phyloP scores from a whole-genome alignment of 2,329 filamentous ascomycete genomes.

The Cercospora sp. region DNA sequence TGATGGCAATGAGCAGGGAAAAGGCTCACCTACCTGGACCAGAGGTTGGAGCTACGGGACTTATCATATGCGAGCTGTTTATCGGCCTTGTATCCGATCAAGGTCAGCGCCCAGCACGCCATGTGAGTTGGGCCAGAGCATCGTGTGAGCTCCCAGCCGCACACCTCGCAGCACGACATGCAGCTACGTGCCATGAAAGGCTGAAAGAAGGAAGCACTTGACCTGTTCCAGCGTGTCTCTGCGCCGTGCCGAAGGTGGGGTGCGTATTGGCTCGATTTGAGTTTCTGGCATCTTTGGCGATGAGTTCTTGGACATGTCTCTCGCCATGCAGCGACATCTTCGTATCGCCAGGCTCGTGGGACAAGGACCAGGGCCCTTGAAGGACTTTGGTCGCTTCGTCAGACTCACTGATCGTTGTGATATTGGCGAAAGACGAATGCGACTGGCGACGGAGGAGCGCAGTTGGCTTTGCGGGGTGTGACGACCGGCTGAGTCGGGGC shows the following conservation, averaged over 20 bases:
- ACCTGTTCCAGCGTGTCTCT: conserved; percentile 12
- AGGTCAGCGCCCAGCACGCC: conserved; percentile 7
- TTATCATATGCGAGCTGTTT: conserved; percentile 23
- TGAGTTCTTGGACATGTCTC: background rate
- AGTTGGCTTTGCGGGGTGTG: conserved; percentile 5
- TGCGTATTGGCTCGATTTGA: conserved; percentile 8
- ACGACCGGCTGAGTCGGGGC: background rate
- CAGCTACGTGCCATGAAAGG: conserved; percentile 2
- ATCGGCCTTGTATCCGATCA: conserved; percentile 20
- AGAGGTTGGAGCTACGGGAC: conserved; percentile 13
- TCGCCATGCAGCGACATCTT: background rate
- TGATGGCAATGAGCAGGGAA: conserved; percentile 9
- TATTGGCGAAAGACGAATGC: background rate
- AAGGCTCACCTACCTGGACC: conserved; percentile 18
- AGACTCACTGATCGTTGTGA: background rate
- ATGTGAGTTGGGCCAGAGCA: conserved; percentile 10
- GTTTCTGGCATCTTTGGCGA: conserved; percentile 1
- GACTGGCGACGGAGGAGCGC: background rate
- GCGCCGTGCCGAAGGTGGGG: conserved; percentile 11
- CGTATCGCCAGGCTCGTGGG: background rate
- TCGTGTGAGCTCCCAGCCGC: conserved; percentile 2
- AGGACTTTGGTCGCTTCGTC: background rate
- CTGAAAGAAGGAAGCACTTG: conserved; percentile 11
- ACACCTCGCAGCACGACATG: conserved; percentile 10
- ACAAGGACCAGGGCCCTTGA: background rate